Evolutionary conservation across 106 monocot species (phyloP).

Genomic region (Ottelia alismoides): DNA sequence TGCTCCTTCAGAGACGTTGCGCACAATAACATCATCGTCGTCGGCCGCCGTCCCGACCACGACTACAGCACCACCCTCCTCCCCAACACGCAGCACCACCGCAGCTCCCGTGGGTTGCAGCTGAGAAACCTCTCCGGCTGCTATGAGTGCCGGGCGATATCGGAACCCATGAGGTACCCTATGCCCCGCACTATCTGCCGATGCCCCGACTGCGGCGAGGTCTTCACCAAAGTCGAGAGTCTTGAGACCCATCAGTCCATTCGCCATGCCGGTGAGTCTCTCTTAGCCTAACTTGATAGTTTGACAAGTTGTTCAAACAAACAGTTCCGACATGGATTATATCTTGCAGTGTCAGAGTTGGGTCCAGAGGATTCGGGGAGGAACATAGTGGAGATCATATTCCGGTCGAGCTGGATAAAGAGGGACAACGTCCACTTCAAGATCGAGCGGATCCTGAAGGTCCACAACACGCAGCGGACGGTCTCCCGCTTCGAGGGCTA

Average conservation of each 20-base stretch:
- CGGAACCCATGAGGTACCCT: slow-evolving; percentile 46
- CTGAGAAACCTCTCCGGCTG: too few relatives aligned
- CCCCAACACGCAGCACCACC: slow-evolving; percentile 6
- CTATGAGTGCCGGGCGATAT: slow-evolving; percentile 87
- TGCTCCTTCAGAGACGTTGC: slow-evolving; percentile 62
- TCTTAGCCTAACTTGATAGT: too few relatives aligned
- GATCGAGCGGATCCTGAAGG: slow-evolving; percentile 88
- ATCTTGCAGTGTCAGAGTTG: too few relatives aligned
- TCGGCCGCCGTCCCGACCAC: slow-evolving; percentile 27
- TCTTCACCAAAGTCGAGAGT: slow-evolving; percentile 74
- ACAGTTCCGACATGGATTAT: too few relatives aligned
- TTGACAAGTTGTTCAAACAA: too few relatives aligned
- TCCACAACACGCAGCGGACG: slow-evolving; percentile 77
- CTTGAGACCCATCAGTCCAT: slow-evolving; percentile 68
- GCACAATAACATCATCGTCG: slow-evolving; percentile 28
- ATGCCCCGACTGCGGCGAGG: slow-evolving; percentile 79
- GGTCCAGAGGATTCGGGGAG: slow-evolving; percentile 87
- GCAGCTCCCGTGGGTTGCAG: too few relatives aligned
- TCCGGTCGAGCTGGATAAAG: slow-evolving; percentile 91
- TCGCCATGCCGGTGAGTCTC: slow-evolving; percentile 76
- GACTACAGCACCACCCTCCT: background rate
- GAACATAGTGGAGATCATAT: slow-evolving; percentile 96
- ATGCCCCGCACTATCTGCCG: slow-evolving; percentile 47
- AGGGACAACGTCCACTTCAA: slow-evolving; percentile 19
- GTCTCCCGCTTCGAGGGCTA: slow-evolving; percentile 82